phyloP scores from a whole-genome alignment of 2,329 filamentous ascomycete species.

The Nigrospora osmanthi region DNA sequence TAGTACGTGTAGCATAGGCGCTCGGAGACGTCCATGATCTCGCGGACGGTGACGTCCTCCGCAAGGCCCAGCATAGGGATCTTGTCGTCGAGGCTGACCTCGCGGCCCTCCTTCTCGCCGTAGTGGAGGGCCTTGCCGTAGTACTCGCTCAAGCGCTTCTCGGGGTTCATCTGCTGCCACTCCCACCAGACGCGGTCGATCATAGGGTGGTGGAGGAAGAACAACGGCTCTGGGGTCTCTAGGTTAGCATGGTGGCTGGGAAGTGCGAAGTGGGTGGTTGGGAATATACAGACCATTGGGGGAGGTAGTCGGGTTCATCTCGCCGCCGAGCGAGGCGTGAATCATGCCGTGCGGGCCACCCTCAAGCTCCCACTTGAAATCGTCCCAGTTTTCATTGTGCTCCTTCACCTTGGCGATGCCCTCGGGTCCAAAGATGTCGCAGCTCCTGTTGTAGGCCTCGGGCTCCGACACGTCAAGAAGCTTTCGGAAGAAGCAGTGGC shows the following conservation, averaged over 20 bases:
- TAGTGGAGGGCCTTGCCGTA: background rate
- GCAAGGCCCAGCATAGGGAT: background rate
- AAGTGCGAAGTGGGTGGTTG: too few relatives aligned
- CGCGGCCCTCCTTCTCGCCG: background rate
- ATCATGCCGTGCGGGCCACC: conserved; percentile 2
- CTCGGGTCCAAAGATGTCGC: background rate
- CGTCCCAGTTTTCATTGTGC: background rate
- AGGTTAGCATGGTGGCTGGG: too few relatives aligned
- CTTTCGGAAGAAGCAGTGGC: conserved; percentile 11
- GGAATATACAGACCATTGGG: background rate
- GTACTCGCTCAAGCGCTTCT: background rate
- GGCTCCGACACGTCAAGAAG: conserved; percentile 1
- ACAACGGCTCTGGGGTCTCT: conserved; percentile 1
- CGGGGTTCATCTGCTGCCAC: conserved; percentile 3
- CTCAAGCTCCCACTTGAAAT: conserved; percentile 1
- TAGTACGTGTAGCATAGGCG: background rate
- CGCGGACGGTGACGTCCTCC: background rate
- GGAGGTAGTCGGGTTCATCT: conserved; percentile 5
- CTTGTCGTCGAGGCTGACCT: background rate
- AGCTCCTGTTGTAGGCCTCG: background rate
- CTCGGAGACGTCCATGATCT: background rate
- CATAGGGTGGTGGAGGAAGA: conserved; percentile 3
- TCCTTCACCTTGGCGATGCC: conserved; percentile 2
- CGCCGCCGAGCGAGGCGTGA: conserved; percentile 4
- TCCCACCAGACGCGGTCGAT: conserved; percentile 3